Conservation (phyloP, 306 rosid species). For the Prunus padus region DNA sequence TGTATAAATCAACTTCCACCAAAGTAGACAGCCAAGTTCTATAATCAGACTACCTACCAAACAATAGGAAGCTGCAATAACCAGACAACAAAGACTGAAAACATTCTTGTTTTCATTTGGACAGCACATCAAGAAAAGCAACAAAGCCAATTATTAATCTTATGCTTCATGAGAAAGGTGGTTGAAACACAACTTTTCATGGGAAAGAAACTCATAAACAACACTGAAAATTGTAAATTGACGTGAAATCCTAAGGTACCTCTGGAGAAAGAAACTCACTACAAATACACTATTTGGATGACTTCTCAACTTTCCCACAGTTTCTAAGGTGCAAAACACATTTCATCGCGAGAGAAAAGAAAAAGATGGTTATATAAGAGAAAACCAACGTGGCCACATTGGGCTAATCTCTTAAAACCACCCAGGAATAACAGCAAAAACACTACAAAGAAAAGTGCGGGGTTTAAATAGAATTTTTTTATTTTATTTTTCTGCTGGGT, state of each 20-base stretch:
- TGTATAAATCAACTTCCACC: neutral
- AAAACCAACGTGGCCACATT: constrained; percentile 96
- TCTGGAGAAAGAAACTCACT: neutral
- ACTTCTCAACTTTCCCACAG: neutral
- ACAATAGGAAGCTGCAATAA: neutral
- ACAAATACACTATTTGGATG: neutral
- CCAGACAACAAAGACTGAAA: neutral
- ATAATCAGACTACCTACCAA: neutral
- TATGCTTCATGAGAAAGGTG: neutral
- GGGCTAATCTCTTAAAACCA: constrained; percentile 99
- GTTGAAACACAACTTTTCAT: neutral
- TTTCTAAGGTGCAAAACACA: constrained; percentile 12
- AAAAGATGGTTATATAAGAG: neutral
- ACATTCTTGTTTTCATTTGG: neutral
- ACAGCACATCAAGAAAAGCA: neutral
- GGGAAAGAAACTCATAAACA: neutral
- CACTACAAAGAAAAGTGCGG: neutral
- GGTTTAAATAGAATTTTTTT: too few species aligned
- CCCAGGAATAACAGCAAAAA: constrained; percentile 77
- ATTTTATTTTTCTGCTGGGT: too few species aligned
- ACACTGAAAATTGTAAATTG: neutral
- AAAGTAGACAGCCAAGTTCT: neutral
- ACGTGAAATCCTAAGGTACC: neutral
- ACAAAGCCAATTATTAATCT: neutral
- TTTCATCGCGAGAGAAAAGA: neutral